Evolutionary conservation across 148 eudicot species (phyloP), one percentile per base, ranked within the genome.

Genomic region (Fagopyrum homotropicum): DNA sequence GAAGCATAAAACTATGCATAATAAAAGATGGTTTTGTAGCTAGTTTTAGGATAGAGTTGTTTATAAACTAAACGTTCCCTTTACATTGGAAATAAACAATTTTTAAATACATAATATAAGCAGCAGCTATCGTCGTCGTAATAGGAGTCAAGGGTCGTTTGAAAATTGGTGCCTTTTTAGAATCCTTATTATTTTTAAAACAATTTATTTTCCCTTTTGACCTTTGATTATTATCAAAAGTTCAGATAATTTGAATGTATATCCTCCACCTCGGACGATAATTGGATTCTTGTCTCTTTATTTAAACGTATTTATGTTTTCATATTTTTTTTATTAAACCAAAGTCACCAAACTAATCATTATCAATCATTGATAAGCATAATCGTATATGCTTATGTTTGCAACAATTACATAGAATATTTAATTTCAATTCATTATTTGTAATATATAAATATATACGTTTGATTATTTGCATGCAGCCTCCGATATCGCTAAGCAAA

Each of bases 261-360:
- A 66, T 40, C 71, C 47, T 66, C 71, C 71, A 40, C 71, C 71
- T 66, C 3, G 71, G 71, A 66, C 71, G 71, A 66, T 14, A 35
- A 26, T 4, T 17, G 8, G 35, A 57, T 26, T 6, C 11, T 57
- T 57, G 63, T 57, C 29, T 56, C 19, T 15, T 56, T n/a, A 19
- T 16, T 19, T 1, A 5, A 3, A 56, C 1, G 3, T n/a, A 56
- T 8, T 15, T 12, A 1, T 56, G n/a, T 11, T 51, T 11, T n/a
- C n/a, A 22, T 0, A 0, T 22, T 22, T 22, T 22, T 22, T 22
- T 22, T 22, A 22, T 22, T 22, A 0, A 22, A 22, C 26, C 0
- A 22, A 22, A 22, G 26, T 22, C 26, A 22, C 26, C 26, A 22
- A 52, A 5, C 9, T 6, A 52, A 52, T 8, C 3, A 51, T 10